phyloP scores from a whole-genome alignment of 768 basidiomycete genomes.

The Trametes coccinea region DNA sequence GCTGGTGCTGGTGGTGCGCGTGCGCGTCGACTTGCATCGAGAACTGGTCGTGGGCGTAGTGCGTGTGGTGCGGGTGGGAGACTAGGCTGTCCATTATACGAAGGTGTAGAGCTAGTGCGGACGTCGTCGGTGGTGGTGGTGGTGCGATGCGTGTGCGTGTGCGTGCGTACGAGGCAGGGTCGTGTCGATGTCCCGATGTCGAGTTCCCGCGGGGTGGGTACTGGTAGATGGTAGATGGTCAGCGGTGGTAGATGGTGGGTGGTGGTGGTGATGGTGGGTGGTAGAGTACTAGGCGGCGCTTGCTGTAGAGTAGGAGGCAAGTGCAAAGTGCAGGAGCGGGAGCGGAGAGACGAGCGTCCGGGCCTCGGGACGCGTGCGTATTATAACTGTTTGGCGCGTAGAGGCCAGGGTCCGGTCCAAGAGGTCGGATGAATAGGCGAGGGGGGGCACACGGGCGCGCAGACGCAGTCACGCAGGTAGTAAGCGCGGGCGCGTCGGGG shows the following conservation, averaged over 20 bases:
- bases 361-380: not conserved
- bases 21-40: constrained; percentile 2
- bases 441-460: not conserved
- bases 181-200: no score
- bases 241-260: not conserved
- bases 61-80: constrained; percentile 4
- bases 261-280: not conserved
- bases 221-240: no score
- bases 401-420: not conserved
- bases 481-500: not conserved
- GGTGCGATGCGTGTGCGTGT: not conserved
- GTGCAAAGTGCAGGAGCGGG: not conserved
- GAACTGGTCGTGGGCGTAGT: not conserved
- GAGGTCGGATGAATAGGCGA: not conserved
- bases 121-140: not conserved
- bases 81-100: constrained; percentile 23
- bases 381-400: constrained; percentile 1
- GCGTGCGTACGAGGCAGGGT: not conserved
- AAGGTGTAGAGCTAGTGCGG: constrained; percentile 2
- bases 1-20: not conserved
- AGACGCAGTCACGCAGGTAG: not conserved
- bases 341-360: not conserved
- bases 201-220: no score
- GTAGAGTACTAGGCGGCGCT: not conserved
- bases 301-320: not conserved